Evolutionary conservation across 2,329 filamentous ascomycete species (phyloP), one percentile per base, ranked within the genome.

Genomic region (Apiospora arundinis): DNA sequence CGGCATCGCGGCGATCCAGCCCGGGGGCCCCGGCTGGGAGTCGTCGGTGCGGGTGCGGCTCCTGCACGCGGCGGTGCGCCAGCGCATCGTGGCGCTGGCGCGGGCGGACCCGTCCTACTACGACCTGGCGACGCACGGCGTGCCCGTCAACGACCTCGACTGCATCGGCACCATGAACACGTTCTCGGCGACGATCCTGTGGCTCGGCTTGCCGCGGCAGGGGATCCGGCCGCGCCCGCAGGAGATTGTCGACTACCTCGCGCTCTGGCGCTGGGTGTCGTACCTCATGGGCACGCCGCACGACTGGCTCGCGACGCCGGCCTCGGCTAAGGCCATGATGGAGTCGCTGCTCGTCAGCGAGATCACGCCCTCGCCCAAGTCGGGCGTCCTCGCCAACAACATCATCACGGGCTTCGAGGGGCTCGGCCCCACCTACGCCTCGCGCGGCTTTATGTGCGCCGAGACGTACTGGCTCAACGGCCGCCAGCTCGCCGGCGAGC

Each of bases 141-240:
- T 92, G 3, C 92, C 92, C 5, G 90, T 95, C 78, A 95, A 92
- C 75, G 92, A 95, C 75, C 86, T 95, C 1, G 92, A 95, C 80
- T 89, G 87, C 71, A 89, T 95, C 45, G 92, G 85, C 14, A 95
- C 93, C 1, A 91, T 95, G 72, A 85, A 85, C 46, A 90, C 89
- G 1, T 95, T 95, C 80, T 93, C 90, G 0, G 85, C 90, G 0
- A 88, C 88, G 0, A 80, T 94, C 2, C 86, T 95, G 72, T 95
- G 89, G 86, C 44, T 73, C 45, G 88, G 88, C 32, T 85, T 95
- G 5, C 93, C 93, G 0, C 86, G 92, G 0, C 93, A 95, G 81
- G 93, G 93, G 2, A 90, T 95, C 70, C 91, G 83, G 74, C 82
- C 93, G 37, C 85, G 86, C 0, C 71, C 85, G 40, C 87, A 88